Percentiles rank a stretch among this genome's conserved stretches.
phyloP scores from a whole-genome alignment of 306 rosid species.

The Vigna angularis region DNA sequence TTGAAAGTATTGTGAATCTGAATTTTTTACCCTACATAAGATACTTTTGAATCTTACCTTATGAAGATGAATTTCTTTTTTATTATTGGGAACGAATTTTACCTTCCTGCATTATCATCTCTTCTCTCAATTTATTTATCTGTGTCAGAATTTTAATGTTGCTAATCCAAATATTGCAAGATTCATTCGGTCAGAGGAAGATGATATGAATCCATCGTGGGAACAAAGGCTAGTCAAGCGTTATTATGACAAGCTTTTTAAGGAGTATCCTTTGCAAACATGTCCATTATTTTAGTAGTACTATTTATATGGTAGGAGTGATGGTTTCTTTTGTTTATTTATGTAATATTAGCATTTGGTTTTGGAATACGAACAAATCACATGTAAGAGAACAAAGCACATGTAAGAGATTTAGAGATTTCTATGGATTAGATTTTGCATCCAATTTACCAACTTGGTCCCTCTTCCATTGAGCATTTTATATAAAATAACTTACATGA shows the following conservation, averaged over 20 bases:
- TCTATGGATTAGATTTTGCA: slow-evolving; percentile 27
- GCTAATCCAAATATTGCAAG: slow-evolving; percentile 56
- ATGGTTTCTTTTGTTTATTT: slow-evolving; percentile 21
- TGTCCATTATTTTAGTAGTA: slow-evolving; percentile 2
- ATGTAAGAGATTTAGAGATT: slow-evolving; percentile 22
- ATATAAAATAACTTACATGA: slow-evolving; percentile 14
- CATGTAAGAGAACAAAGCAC: slow-evolving; percentile 1
- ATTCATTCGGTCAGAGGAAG: slow-evolving; percentile 94
- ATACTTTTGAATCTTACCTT: slow-evolving; percentile 7
- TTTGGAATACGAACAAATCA: slow-evolving; percentile 22
- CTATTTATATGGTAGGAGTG: slow-evolving; percentile 14
- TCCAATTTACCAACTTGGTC: neutral
- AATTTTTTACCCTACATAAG: slow-evolving; percentile 1
- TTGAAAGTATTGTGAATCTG: slow-evolving; percentile 18
- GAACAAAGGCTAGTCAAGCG: slow-evolving; percentile 98
- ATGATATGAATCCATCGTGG: slow-evolving; percentile 91
- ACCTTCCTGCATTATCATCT: slow-evolving; percentile 5
- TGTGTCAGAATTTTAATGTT: slow-evolving; percentile 41
- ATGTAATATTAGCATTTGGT: slow-evolving; percentile 23
- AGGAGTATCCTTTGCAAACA: slow-evolving; percentile 85
- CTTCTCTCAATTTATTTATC: slow-evolving; percentile 37
- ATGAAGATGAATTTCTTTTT: neutral
- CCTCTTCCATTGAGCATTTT: neutral
- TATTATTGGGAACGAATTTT: slow-evolving; percentile 20
- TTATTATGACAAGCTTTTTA: slow-evolving; percentile 90